Base-by-base conservation (phyloP, 805 yeast species). In the Candida pseudoglaebosa region DNA sequence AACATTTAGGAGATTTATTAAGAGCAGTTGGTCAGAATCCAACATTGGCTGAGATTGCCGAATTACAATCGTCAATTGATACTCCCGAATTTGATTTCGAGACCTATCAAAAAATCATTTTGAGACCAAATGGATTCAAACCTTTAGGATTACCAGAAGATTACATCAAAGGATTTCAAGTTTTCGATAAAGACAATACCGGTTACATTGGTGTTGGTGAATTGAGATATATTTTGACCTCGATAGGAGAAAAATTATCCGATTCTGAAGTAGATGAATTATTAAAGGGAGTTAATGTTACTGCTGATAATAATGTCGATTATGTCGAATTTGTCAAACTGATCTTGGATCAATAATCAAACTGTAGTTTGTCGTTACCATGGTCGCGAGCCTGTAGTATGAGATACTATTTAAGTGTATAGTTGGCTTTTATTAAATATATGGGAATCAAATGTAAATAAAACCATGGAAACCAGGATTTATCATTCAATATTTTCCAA, bases 21-120 rank as follows among this genome's bases (percentile, higher is more conserved):
- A 79, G 99, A 60, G 97, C 99, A 2, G 90, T 93, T 44, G 99
- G 99, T 28, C 98, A 91, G 71, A 93, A 93, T 70, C 99, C 99
- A 47, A 90, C 99, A 3, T 76, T 88, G 54, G 84, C 90, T 16
- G 96, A 89, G 65, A 84, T 89, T 46, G 47, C 68, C n/a, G 72
- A 67, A 41, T 66, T 69, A 45, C 73, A 69, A 52, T 50, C 53
- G 35, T 53, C 64, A 2, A 58, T 69, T 41, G 67, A 77, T 20
- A 80, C 67, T 42, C 56, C 55, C 39, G 82, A 75, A 45, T 70
- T 87, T 48, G 87, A 83, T 54, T 88, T 81, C 49, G 90, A 82
- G 42, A 78, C 87, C 12, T 88, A 84, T 63, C 78, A 81, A 42
- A 76, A 77, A 59, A 74, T 87, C 53, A 80, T 86, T 49, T 81